Evolutionary conservation across 768 basidiomycete genomes (phyloP), one percentile per base, ranked within the genome.

Genomic region (Amanita brunnescens): DNA sequence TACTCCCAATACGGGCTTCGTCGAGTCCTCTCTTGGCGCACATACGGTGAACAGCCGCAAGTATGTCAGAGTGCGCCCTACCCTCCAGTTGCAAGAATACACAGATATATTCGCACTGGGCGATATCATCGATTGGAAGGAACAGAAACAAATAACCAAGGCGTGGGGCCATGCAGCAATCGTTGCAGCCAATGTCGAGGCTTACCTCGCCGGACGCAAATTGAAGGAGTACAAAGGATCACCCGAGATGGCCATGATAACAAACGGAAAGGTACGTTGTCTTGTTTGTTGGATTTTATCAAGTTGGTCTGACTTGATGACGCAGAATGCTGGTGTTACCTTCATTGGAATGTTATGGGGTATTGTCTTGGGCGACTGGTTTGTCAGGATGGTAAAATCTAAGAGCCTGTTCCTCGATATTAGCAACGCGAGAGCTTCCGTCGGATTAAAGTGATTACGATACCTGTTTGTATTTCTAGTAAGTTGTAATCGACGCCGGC

Each of bases 131-230:
- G 76, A 80, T 42, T 73, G 70, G 61, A 50, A 58, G 0, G 83
- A 83, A 59, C 76, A 77, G 58, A 82, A 83, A 59, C 80, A 69
- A 47, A 55, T 66, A n/a, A 57, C 57, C 16, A 85, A 85, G 58
- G 68, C 69, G 2, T 41, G 39, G 2, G 67, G 62, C 2, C 83
- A 84, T 41, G 64, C 61, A 0, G 57, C 51, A 0, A 56, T 82
- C 23, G 69, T 77, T 16, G 66, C 68, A 8, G 62, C 67, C 14
- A 86, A 86, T 55, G 61, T 83, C 12, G 23, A 78, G 7, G 57
- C 57, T 8, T 61, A 61, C 30, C 48, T 70, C 8, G 53, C 60
- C 6, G 60, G 59, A 21, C 62, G 59, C 18, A 47, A 58, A 2
- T 61, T 67, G 52, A 73, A 69, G 44, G 56, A 54, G 14, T 83